Percentiles rank a stretch among this genome's conserved stretches.
Evolutionary conservation across 2,329 filamentous ascomycete species (phyloP).

Genomic region (Didymella lethalis): DNA sequence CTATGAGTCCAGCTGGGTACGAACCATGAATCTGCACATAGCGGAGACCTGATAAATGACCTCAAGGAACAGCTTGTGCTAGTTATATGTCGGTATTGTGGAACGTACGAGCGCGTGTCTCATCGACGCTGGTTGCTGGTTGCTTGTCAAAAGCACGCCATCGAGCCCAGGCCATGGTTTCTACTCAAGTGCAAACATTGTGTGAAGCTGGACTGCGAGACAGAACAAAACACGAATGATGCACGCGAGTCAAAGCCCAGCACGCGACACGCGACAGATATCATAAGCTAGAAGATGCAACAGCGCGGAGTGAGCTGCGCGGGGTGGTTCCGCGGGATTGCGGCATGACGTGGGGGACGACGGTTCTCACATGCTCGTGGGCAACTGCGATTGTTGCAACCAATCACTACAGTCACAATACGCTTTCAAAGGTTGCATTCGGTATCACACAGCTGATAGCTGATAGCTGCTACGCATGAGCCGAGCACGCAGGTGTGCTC

Average conservation of each 20-base stretch:
- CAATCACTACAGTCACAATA: slow-evolving; percentile 15
- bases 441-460: slow-evolving; percentile 40
- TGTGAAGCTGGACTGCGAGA: slow-evolving; percentile 11
- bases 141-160: slow-evolving; percentile 1
- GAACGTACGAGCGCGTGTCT: slow-evolving; percentile 4
- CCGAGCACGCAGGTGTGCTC: slow-evolving; percentile 23
- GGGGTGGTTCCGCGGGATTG: slow-evolving; percentile 14
- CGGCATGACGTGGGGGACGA: slow-evolving; percentile 27
- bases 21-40: slow-evolving; percentile 54
- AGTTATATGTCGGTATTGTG: not conserved
- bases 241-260: not conserved
- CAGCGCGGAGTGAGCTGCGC: slow-evolving; percentile 8
- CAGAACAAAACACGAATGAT: not conserved
- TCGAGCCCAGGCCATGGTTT: too few relatives aligned
- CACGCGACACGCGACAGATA: slow-evolving; percentile 23
- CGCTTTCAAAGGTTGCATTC: slow-evolving; percentile 26
- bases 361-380: slow-evolving; percentile 9
- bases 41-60: slow-evolving; percentile 6
- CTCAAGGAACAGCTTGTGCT: not conserved
- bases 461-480: slow-evolving; percentile 33
- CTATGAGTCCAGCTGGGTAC: slow-evolving; percentile 9
- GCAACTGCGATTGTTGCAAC: slow-evolving; percentile 1
- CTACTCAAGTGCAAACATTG: slow-evolving; percentile 20
- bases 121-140: not conserved
- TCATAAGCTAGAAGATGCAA: slow-evolving; percentile 9